Base-by-base conservation (phyloP, 164 flowering plant genomes). In the Houttuynia cordata region DNA sequence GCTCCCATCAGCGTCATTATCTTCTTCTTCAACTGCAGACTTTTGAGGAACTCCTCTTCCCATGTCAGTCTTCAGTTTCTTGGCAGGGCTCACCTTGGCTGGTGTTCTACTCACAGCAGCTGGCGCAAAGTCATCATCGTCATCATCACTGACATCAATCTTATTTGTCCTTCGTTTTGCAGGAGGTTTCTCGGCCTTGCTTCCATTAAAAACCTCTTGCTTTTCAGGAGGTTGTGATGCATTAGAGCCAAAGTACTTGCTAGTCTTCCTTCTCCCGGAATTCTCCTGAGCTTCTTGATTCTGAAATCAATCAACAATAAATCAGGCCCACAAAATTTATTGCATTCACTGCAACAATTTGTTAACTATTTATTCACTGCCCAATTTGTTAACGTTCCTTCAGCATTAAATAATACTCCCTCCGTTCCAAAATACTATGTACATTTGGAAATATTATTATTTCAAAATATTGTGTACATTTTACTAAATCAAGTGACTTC, bases 261-360 rank as follows among this genome's bases (percentile, higher is more conserved):
- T 90, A 21, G 90, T 86, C 74, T 83, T 93, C 74, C 79, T 83
- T 70, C 97, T 79, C n/a, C 81, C 82, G 6, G 85, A 64, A 74
- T 69, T 71, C 58, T 81, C 95, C 71, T 78, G 77, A 57, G 66
- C 73, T 61, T 66, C 87, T 14, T 70, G 76, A 62, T 30, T 75
- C 89, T 81, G 56, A 1, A 19, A 50, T 58, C 58, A 13, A n/a
- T 24, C 45, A 59, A 42, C 22, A 67, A 5, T 63, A 39, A n/a
- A 63, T 52, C 13, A 24, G 24, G 49, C 60, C 52, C 14, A 49
- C 51, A 41, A 40, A 56, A 64, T 21, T n/a, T 10, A 1, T 45
- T 10, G 2, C 2, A 17, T 45, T 45, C 3, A 45, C 13, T 45
- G 49, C 10, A 13, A 45, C 17, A 45, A n/a, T 45, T 12, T 12